Evolutionary conservation across 495 filamentous ascomycete genomes (phyloP).

Genomic region (Chaetomium fimeti): DNA sequence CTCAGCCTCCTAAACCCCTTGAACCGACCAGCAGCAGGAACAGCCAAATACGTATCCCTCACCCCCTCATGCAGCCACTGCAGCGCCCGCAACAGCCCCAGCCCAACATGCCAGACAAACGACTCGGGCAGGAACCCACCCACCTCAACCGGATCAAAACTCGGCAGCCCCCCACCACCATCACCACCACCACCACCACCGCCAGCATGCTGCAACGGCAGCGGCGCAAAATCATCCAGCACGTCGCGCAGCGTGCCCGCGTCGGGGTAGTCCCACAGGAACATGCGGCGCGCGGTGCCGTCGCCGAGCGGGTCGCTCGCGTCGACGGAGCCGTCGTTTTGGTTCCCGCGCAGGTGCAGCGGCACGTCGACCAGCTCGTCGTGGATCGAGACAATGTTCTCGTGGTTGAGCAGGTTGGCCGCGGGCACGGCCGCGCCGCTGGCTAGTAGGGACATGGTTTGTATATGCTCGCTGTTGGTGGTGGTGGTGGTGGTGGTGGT

Average conservation of each 20-base stretch:
- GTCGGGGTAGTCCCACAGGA: slow-evolving; percentile 46
- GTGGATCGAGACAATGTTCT: slow-evolving; percentile 42
- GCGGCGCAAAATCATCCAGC: slow-evolving; percentile 19
- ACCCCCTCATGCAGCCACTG: slow-evolving; percentile 46
- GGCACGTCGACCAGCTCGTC: slow-evolving; percentile 25
- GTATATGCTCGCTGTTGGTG: too few relatives aligned
- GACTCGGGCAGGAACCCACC: slow-evolving; percentile 41
- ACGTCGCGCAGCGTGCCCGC: slow-evolving; percentile 38
- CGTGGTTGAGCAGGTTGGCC: slow-evolving; percentile 41
- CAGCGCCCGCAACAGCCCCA: slow-evolving; percentile 41
- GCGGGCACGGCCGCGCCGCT: slow-evolving; percentile 22
- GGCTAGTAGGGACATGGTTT: not conserved
- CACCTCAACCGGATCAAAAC: not conserved
- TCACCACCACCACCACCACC: not conserved
- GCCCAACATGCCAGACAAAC: slow-evolving; percentile 47
- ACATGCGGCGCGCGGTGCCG: slow-evolving; percentile 6
- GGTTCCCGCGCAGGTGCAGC: not conserved
- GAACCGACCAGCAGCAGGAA: not conserved
- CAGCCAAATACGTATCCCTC: slow-evolving; percentile 23
- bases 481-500: not conserved
- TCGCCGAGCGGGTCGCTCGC: too few relatives aligned
- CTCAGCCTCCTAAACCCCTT: slow-evolving; percentile 18
- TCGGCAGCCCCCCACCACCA: too few relatives aligned
- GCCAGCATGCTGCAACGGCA: too few relatives aligned
- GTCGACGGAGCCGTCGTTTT: too few relatives aligned